Conservation (phyloP, 441 rosid genomes). For the Euphorbia schlechtendalii region DNA sequence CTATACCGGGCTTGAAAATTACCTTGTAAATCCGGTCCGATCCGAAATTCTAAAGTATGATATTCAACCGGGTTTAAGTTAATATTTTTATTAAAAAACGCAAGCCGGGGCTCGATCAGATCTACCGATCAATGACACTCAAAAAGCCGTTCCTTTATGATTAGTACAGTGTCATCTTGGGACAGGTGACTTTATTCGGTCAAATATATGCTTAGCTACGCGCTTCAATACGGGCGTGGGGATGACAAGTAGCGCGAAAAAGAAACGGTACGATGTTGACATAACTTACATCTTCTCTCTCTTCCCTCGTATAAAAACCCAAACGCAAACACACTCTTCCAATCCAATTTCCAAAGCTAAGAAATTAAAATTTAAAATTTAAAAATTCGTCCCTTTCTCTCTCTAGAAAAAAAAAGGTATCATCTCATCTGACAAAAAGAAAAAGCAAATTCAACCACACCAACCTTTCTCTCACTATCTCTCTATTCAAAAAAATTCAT, state of each 20-base stretch:
- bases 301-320: background rate
- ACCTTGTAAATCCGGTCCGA: no score
- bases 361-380: background rate
- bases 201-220: background rate
- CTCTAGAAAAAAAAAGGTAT: conserved; percentile 1
- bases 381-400: background rate
- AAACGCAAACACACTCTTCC: background rate
- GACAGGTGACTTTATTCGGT: no score
- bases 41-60: no score
- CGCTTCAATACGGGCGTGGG: background rate
- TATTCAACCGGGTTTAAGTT: no score
- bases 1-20: no score
- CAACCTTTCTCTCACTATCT: background rate
- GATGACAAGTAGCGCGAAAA: background rate
- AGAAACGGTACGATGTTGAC: background rate
- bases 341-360: background rate
- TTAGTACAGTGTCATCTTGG: no score
- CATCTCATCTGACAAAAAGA: conserved; percentile 6
- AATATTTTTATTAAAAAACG: no score
- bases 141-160: no score
- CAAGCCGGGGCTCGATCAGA: no score
- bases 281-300: background rate
- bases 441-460: background rate
- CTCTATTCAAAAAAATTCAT: background rate
- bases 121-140: no score